These are phyloP conservation scores for Leishmania mexicana DNA, from an alignment of 208 protist species.

Conservation along the genomic window DNA sequence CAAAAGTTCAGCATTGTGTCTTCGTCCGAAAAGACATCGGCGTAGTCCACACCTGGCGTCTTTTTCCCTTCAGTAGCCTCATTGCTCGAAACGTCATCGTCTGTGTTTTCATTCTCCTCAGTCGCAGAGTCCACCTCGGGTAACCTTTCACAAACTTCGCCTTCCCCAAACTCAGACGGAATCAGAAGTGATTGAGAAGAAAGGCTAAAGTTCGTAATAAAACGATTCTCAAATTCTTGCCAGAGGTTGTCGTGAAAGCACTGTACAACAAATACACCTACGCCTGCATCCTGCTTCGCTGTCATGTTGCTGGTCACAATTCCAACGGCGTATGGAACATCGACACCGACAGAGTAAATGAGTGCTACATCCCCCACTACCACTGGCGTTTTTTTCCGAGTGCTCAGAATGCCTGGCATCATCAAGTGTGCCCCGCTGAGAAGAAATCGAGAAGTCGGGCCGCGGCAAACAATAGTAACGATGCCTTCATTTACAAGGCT, in stretches of 20 bases:
- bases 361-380: slow-evolving; percentile 32
- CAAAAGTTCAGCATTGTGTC: slow-evolving; percentile 60
- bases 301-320: slow-evolving; percentile 49
- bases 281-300: slow-evolving; percentile 24
- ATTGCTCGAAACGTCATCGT: not conserved
- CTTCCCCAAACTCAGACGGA: slow-evolving; percentile 27
- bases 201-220: slow-evolving; percentile 25
- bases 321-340: slow-evolving; percentile 68
- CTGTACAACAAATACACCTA: slow-evolving; percentile 66
- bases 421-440: slow-evolving; percentile 81
- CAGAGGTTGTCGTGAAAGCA: slow-evolving; percentile 70
- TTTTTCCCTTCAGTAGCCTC: not conserved
- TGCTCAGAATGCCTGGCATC: slow-evolving; percentile 67
- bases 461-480: slow-evolving; percentile 41
- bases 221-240: slow-evolving; percentile 52
- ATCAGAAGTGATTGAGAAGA: slow-evolving; percentile 19
- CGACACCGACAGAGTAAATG: slow-evolving; percentile 42
- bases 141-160: slow-evolving; percentile 23
- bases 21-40: slow-evolving; percentile 33
- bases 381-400: slow-evolving; percentile 1
- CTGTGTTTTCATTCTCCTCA: not conserved
- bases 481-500: slow-evolving; percentile 23
- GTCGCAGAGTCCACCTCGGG: not conserved
- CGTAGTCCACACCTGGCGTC: not conserved
- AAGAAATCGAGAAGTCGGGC: slow-evolving; percentile 65